Evolutionary conservation across 176 grass and related monocot genomes (phyloP).

Genomic region (Ananas comosus): DNA sequence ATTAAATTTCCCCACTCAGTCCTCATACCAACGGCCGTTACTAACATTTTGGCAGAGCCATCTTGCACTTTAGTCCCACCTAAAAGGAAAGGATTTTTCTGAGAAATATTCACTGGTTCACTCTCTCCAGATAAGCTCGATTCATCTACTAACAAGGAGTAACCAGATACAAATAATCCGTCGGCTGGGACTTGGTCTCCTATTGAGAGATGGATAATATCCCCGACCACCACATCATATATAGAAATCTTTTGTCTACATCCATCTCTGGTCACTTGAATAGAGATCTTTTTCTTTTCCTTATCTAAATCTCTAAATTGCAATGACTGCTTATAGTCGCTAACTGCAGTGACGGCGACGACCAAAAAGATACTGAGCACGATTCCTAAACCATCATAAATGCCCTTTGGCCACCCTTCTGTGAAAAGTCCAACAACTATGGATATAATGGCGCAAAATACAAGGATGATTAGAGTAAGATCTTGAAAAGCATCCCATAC

Average conservation of each 20-base stretch:
- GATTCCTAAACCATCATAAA: conserved; percentile 84
- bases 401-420: conserved; percentile 67
- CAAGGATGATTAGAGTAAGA: conserved; percentile 73
- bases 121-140: conserved; percentile 87
- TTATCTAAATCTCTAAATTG: conserved; percentile 86
- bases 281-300: conserved; percentile 96
- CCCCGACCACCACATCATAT: conserved; percentile 85
- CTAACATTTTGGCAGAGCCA: conserved; percentile 69
- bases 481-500: conserved; percentile 92
- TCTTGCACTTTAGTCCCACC: conserved; percentile 99
- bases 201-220: conserved; percentile 76
- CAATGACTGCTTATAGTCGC: conserved; percentile 93
- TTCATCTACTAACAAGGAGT: conserved; percentile 74
- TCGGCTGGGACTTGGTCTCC: conserved; percentile 88
- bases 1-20: conserved; percentile 98
- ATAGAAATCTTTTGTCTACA: conserved; percentile 87
- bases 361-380: conserved; percentile 72
- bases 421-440: conserved; percentile 61
- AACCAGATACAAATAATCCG: conserved; percentile 67
- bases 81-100: conserved; percentile 56
- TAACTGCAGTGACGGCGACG: conserved; percentile 68
- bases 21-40: conserved; percentile 83
- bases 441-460: conserved; percentile 69
- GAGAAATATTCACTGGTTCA: conserved; percentile 58
- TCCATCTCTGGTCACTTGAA: conserved; percentile 78